phyloP scores from a whole-genome alignment of 2,329 filamentous ascomycete species.

The Trichoderma atrobrunneum region DNA sequence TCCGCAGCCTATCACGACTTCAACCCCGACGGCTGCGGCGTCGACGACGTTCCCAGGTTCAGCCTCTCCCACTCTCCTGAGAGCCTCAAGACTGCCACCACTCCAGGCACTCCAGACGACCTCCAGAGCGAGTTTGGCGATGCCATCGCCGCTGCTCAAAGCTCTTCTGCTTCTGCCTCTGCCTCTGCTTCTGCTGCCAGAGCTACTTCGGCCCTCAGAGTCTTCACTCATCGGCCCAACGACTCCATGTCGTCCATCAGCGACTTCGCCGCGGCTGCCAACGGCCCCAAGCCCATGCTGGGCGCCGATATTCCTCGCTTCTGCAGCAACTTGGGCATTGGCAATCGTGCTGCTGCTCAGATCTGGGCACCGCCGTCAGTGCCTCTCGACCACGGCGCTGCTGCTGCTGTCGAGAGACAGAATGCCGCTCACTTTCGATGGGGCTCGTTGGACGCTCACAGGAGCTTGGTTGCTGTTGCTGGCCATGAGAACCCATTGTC shows the following conservation, averaged over 20 bases:
- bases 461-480: not conserved
- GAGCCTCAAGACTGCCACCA: not conserved
- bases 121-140: not conserved
- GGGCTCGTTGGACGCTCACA: not conserved
- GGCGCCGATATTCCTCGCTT: not conserved
- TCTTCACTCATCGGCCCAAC: not conserved
- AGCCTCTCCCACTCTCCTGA: not conserved
- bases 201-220: not conserved
- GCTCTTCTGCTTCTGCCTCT: not conserved
- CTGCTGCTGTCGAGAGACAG: not conserved
- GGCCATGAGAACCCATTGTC: not conserved
- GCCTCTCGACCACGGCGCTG: not conserved
- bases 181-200: not conserved
- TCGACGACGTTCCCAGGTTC: not conserved
- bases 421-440: not conserved
- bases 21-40: not conserved
- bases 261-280: not conserved
- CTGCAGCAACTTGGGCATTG: not conserved
- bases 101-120: slow-evolving; percentile 1
- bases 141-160: not conserved
- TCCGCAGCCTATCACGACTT: not conserved
- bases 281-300: not conserved
- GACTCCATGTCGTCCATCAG: not conserved
- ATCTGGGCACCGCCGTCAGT: not conserved
- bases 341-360: not conserved